A percentile compares a stretch with the other conserved stretches of the same genome.
phyloP scores from a whole-genome alignment of 345 rosid species.

The Raphanus raphanistrum region DNA sequence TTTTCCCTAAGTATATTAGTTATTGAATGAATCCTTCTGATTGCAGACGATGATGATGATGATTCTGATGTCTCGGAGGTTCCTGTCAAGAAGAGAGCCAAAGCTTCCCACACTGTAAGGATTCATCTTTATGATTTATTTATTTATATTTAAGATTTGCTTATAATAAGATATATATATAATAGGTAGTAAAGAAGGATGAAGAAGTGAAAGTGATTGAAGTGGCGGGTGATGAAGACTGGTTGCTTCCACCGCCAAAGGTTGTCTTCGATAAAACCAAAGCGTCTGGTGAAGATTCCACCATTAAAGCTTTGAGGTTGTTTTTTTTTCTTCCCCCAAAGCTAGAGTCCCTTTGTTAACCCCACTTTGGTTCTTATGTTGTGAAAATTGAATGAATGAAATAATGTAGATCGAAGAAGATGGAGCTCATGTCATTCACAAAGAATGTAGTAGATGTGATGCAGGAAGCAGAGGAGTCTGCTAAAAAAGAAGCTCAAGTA shows the following conservation, averaged over 20 bases:
- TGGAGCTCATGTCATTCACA: slow-evolving; percentile 66
- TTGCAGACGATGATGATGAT: slow-evolving; percentile 37
- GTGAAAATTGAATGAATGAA: background rate
- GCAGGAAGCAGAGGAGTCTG: slow-evolving; percentile 48
- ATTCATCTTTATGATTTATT: background rate
- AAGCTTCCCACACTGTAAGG: slow-evolving; percentile 21
- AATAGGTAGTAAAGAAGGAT: slow-evolving; percentile 30
- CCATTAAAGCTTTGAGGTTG: slow-evolving; percentile 70
- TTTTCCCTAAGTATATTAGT: too few relatives aligned
- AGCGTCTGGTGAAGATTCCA: slow-evolving; percentile 51
- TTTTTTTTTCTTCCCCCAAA: background rate
- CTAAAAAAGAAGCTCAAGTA: slow-evolving; percentile 37
- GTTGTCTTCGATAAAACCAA: slow-evolving; percentile 30
- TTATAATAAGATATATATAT: too few relatives aligned
- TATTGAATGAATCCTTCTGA: background rate
- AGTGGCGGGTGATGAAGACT: slow-evolving; percentile 59
- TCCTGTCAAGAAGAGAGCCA: slow-evolving; percentile 20
- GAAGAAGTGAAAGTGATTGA: slow-evolving; percentile 41
- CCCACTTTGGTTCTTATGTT: background rate
- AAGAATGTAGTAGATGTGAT: slow-evolving; percentile 53
- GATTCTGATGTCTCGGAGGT: slow-evolving; percentile 32
- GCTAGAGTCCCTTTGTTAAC: slow-evolving; percentile 1
- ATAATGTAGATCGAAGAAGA: slow-evolving; percentile 58
- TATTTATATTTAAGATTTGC: background rate
- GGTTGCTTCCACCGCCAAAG: slow-evolving; percentile 72